Evolutionary conservation across 2,329 filamentous ascomycete genomes (phyloP).

Genomic region (Aspergillus viridinutans): DNA sequence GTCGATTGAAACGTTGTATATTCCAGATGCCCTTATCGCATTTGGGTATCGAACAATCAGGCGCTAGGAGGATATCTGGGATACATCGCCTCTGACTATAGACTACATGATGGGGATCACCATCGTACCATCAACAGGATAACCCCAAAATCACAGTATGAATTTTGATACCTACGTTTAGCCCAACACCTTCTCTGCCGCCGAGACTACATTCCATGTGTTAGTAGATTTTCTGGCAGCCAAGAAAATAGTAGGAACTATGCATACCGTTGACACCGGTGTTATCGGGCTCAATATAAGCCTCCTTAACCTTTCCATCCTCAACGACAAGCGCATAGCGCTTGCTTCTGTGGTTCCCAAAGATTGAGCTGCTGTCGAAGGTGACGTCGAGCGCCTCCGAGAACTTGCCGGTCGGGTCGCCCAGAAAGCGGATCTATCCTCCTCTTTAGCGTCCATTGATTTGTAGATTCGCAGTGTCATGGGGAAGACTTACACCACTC

Average conservation of each 20-base stretch:
- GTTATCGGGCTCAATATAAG: constrained; percentile 83
- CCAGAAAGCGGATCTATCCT: constrained; percentile 79
- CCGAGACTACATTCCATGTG: constrained; percentile 38
- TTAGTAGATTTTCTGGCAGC: constrained; percentile 9
- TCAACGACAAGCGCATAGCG: constrained; percentile 80
- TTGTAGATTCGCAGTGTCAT: background rate
- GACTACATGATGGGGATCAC: background rate
- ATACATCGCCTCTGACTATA: background rate
- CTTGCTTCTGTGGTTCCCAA: constrained; percentile 80
- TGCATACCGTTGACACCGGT: constrained; percentile 71
- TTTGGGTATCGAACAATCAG: background rate
- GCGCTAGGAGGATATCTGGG: background rate
- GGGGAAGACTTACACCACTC: constrained; percentile 62
- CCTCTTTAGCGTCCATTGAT: background rate
- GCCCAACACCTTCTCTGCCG: constrained; percentile 48
- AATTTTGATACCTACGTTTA: constrained; percentile 18
- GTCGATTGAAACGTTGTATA: constrained; percentile 8
- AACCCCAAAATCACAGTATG: background rate
- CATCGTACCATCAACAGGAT: constrained; percentile 1
- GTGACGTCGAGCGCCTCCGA: constrained; percentile 77
- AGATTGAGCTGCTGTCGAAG: constrained; percentile 75
- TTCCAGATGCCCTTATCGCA: constrained; percentile 3
- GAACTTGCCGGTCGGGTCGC: constrained; percentile 74
- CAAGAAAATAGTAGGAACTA: background rate
- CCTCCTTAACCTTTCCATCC: constrained; percentile 76